These are phyloP conservation scores for Coccomyxa sp. DNA, from an alignment of 139 green algal species.

Conservation along the genomic window DNA sequence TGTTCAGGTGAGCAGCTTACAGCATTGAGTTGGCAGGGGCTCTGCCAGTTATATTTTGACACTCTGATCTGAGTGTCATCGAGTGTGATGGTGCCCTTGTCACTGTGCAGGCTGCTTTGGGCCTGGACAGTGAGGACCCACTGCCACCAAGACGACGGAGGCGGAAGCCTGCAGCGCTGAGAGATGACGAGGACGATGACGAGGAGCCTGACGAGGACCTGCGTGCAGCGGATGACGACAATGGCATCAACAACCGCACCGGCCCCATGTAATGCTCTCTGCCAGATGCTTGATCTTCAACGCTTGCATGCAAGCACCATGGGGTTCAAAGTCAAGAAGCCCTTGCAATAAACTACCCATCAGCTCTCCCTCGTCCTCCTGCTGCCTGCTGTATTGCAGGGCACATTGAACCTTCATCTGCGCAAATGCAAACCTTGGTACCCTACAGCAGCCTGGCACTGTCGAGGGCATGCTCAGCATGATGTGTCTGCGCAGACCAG, in stretches of 20 bases:
- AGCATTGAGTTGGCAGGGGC: neutral
- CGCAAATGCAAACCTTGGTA: neutral
- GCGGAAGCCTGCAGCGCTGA: neutral
- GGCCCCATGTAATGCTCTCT: conserved; percentile 1
- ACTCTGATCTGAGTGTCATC: neutral
- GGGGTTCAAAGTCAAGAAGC: neutral
- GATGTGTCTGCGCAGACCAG: conserved; percentile 12
- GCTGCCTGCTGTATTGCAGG: no score
- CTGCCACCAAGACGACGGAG: neutral
- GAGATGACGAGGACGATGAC: neutral
- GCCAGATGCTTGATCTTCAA: no score
- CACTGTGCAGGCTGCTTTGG: neutral
- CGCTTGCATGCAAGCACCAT: neutral
- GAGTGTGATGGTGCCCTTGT: neutral
- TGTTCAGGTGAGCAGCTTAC: neutral
- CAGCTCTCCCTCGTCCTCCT: neutral
- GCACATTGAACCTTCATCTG: no score
- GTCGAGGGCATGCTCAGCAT: neutral
- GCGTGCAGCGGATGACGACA: neutral
- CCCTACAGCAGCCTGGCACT: neutral
- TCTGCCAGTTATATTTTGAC: neutral
- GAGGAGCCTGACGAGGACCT: neutral
- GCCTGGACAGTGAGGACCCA: neutral
- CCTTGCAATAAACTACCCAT: neutral
- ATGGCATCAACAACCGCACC: neutral